Conservation (phyloP, 345 rosid species). For the Populus simonii region DNA sequence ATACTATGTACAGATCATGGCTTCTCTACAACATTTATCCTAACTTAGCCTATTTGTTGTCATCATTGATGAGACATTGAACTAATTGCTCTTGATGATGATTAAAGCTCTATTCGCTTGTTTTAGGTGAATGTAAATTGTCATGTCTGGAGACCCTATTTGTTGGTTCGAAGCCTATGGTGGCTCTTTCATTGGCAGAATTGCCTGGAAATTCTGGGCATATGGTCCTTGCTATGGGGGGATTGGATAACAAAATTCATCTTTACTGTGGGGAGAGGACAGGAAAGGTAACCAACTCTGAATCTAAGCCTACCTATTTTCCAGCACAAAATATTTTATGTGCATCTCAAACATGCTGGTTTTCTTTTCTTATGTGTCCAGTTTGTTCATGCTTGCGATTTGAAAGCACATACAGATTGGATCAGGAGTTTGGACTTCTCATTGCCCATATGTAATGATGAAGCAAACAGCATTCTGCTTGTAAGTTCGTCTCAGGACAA, state of each 20-base stretch:
- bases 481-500: constrained; percentile 97
- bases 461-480: constrained; percentile 52
- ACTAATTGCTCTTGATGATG: background rate
- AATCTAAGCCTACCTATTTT: background rate
- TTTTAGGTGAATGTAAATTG: constrained; percentile 62
- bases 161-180: constrained; percentile 81
- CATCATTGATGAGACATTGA: background rate
- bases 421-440: constrained; percentile 96
- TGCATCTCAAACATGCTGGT: background rate
- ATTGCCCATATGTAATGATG: constrained; percentile 45
- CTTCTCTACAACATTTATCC: background rate
- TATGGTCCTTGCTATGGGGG: constrained; percentile 80
- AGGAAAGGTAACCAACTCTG: constrained; percentile 55
- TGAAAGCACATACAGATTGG: constrained; percentile 97
- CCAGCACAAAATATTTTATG: background rate
- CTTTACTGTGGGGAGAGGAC: constrained; percentile 66
- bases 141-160: constrained; percentile 51
- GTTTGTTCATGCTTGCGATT: constrained; percentile 76
- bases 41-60: background rate
- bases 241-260: constrained; percentile 79
- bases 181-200: constrained; percentile 69
- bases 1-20: background rate
- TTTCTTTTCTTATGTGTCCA: constrained; percentile 29
- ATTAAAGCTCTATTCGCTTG: constrained; percentile 7
- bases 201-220: constrained; percentile 62